These are phyloP conservation scores for Prinsepia uniflora DNA, from an alignment of 306 rosid genomes.

Conservation along the genomic window DNA sequence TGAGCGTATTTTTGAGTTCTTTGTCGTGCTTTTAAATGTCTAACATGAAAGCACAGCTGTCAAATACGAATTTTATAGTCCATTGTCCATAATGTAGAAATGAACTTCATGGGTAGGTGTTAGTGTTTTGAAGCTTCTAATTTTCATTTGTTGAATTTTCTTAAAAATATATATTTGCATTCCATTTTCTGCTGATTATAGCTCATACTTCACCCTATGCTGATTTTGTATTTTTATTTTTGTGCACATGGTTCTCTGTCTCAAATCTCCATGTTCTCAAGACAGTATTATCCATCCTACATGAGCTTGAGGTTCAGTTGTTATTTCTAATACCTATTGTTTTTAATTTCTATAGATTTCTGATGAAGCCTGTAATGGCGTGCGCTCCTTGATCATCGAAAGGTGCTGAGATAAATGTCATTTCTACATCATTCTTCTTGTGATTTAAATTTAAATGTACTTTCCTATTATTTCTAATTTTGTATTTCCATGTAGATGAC, in stretches of 20 bases:
- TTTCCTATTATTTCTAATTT: not conserved
- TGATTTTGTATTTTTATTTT: not conserved
- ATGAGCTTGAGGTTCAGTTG: constrained; percentile 8
- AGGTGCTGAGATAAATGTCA: constrained; percentile 40
- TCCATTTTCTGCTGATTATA: not conserved
- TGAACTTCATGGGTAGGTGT: not conserved
- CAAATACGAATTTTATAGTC: not conserved
- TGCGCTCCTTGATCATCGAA: constrained; percentile 65
- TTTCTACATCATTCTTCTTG: not conserved
- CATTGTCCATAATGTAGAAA: not conserved
- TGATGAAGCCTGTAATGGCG: constrained; percentile 69
- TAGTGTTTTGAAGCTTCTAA: not conserved
- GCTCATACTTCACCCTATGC: not conserved
- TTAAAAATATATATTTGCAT: not conserved
- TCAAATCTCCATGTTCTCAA: not conserved
- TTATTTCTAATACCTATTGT: constrained; percentile 21
- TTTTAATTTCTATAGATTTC: constrained; percentile 57
- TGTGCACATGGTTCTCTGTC: not conserved
- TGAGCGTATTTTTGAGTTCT: not conserved
- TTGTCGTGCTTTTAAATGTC: not conserved
- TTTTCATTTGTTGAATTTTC: not conserved
- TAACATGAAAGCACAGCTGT: not conserved
- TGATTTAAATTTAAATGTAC: not conserved
- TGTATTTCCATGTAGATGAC: not conserved
- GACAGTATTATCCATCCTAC: not conserved